Conservation (phyloP, 2,329 filamentous ascomycete species). For the Waltergamsia citrina region DNA sequence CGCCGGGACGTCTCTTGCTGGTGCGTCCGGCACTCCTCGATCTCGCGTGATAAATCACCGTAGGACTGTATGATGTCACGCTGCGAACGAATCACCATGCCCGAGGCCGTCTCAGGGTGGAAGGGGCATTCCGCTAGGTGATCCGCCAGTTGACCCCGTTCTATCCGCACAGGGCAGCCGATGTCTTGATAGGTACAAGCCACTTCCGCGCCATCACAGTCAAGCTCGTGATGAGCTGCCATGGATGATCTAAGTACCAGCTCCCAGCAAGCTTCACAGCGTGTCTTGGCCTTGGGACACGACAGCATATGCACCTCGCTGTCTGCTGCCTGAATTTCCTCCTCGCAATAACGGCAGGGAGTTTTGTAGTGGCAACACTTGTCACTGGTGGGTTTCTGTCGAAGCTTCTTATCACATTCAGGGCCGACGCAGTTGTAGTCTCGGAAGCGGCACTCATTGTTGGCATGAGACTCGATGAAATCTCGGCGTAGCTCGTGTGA, state of each 20-base stretch:
- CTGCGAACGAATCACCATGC: slow-evolving; percentile 38
- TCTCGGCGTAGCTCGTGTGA: slow-evolving; percentile 39
- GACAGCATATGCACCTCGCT: slow-evolving; percentile 21
- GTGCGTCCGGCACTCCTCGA: slow-evolving; percentile 21
- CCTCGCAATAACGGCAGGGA: slow-evolving; percentile 44
- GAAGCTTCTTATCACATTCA: slow-evolving; percentile 40
- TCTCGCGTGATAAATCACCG: slow-evolving; percentile 20
- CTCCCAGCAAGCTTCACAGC: slow-evolving; percentile 39
- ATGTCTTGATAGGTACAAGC: slow-evolving; percentile 34
- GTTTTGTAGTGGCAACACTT: slow-evolving; percentile 43
- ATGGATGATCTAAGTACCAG: slow-evolving; percentile 33
- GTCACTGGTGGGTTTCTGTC: slow-evolving; percentile 37
- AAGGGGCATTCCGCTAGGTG: slow-evolving; percentile 43
- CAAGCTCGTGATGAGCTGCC: slow-evolving; percentile 33
- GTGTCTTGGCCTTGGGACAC: slow-evolving; percentile 35
- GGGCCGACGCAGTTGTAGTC: slow-evolving; percentile 45
- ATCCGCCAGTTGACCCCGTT: slow-evolving; percentile 25
- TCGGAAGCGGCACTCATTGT: slow-evolving; percentile 45
- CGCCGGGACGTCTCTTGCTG: slow-evolving; percentile 22
- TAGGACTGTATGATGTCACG: slow-evolving; percentile 35
- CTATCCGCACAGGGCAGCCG: slow-evolving; percentile 22
- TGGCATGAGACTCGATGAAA: slow-evolving; percentile 45
- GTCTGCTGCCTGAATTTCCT: slow-evolving; percentile 35
- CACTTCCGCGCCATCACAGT: slow-evolving; percentile 40
- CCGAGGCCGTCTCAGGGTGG: slow-evolving; percentile 37